Evolutionary conservation across 129 eudicot species (phyloP).

Genomic region (Rutidosis leptorrhynchoides): DNA sequence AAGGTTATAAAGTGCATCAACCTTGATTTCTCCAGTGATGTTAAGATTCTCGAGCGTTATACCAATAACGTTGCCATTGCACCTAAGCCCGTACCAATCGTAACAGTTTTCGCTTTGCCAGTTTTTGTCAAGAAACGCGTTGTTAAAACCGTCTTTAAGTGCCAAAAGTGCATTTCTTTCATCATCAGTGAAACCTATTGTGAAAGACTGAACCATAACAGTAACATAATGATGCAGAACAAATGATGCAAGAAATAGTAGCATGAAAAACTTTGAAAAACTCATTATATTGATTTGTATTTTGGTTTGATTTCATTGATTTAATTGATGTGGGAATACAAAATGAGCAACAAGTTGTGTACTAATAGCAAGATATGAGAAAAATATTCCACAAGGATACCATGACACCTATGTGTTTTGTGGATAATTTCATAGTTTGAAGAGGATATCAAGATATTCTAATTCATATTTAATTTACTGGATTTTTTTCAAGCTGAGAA

Average conservation of each 20-base stretch:
- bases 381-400: conserved; percentile 34
- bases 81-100: conserved; percentile 47
- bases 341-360: conserved; percentile 8
- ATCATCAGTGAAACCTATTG: conserved; percentile 32
- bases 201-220: conserved; percentile 18
- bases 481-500: conserved; percentile 21
- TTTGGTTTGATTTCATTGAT: conserved; percentile 8
- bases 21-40: conserved; percentile 41
- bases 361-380: conserved; percentile 20
- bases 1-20: conserved; percentile 42
- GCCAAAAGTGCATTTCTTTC: conserved; percentile 52
- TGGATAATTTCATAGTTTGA: conserved; percentile 24
- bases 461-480: conserved; percentile 9
- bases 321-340: conserved; percentile 3
- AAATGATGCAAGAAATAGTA: conserved; percentile 14
- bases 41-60: conserved; percentile 43
- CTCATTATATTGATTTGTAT: conserved; percentile 30
- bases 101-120: conserved; percentile 51
- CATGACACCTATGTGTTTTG: conserved; percentile 18
- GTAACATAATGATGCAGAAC: conserved; percentile 9
- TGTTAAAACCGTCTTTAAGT: conserved; percentile 38
- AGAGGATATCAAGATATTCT: conserved; percentile 29
- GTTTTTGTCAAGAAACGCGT: conserved; percentile 32
- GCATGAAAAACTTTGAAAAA: conserved; percentile 21
- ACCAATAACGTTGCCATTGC: conserved; percentile 45